phyloP scores from a whole-genome alignment of 805 yeast species.

The Candida koratica region DNA sequence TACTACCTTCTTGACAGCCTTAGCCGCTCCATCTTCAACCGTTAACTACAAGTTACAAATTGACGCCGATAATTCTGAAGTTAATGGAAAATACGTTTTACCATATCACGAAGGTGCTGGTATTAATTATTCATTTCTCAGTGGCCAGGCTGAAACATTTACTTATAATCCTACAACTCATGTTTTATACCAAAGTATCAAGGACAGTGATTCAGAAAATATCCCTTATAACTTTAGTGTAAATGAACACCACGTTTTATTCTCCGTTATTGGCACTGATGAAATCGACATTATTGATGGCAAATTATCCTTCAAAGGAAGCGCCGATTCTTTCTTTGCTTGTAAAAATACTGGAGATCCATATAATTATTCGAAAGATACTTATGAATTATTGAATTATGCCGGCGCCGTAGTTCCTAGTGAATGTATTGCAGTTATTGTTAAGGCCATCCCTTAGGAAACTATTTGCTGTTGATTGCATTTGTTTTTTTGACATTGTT shows the following conservation, averaged over 20 bases:
- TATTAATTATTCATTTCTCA: slow-evolving; percentile 31
- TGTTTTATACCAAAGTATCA: background rate
- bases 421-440: background rate
- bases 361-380: too few species aligned
- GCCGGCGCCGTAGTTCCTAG: background rate
- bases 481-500: too few species aligned
- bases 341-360: background rate
- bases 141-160: slow-evolving; percentile 17
- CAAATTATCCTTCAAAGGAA: background rate
- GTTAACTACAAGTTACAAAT: slow-evolving; percentile 6
- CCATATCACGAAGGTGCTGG: slow-evolving; percentile 45
- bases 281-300: background rate
- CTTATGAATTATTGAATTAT: slow-evolving; percentile 3
- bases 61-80: slow-evolving; percentile 21
- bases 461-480: too few species aligned
- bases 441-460: too few species aligned
- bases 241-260: slow-evolving; percentile 3
- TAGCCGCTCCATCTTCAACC: slow-evolving; percentile 17
- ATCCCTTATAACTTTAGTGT: slow-evolving; percentile 5
- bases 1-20: slow-evolving; percentile 10
- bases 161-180: slow-evolving; percentile 5
- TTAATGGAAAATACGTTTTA: slow-evolving; percentile 29
- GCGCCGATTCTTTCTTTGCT: background rate
- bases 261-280: slow-evolving; percentile 6
- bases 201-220: slow-evolving; percentile 1